A percentile compares a stretch with the other conserved stretches of the same genome.
Evolutionary conservation across 2,329 filamentous ascomycete genomes (phyloP).

Genomic region (Hypoxylon sp.): DNA sequence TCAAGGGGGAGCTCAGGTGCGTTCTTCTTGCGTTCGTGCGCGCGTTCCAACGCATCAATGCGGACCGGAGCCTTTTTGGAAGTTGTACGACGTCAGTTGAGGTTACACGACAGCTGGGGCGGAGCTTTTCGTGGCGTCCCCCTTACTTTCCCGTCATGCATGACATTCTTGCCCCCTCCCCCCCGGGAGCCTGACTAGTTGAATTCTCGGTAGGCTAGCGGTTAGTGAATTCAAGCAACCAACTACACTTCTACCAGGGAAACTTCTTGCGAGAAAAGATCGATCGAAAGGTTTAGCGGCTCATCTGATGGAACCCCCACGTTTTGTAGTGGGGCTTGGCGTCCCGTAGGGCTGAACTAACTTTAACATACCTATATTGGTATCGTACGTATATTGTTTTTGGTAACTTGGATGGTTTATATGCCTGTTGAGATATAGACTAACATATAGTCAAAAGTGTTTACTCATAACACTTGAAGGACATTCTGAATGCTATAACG

Average conservation of each 20-base stretch:
- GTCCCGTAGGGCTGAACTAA: background rate
- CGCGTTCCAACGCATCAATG: no score
- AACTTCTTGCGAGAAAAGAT: background rate
- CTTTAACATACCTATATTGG: background rate
- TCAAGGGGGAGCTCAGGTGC: no score
- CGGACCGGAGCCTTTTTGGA: background rate
- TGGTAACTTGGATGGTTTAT: background rate
- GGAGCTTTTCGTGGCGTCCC: background rate
- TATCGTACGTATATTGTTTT: background rate
- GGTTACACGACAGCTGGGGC: background rate
- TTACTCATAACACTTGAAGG: background rate
- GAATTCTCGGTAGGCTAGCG: background rate
- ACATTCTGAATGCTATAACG: background rate
- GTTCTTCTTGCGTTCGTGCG: no score
- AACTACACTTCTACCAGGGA: background rate
- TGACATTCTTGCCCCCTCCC: background rate
- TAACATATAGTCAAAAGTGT: background rate
- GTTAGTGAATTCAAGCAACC: background rate
- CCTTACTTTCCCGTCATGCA: background rate
- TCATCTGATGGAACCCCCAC: background rate
- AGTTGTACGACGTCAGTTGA: conserved; percentile 1
- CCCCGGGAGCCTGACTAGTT: background rate
- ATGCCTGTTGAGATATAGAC: background rate
- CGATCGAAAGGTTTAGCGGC: background rate
- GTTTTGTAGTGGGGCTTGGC: background rate